Evolutionary conservation across 2,329 filamentous ascomycete genomes (phyloP).

Genomic region (Cladosporium sp.): DNA sequence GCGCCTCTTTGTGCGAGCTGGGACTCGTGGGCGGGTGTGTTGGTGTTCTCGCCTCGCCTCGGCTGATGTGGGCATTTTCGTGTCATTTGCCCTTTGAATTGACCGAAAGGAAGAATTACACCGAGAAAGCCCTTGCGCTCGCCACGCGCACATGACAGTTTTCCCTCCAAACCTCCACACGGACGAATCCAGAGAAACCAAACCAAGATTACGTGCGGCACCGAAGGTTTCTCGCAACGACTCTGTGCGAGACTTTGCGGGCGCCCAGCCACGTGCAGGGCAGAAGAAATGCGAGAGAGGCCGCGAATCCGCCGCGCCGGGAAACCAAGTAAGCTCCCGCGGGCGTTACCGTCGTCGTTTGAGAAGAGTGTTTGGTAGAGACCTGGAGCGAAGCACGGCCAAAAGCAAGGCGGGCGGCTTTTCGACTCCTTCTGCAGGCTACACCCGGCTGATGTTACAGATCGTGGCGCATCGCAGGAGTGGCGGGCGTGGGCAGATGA

Average conservation of each 20-base stretch:
- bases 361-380: slow-evolving; percentile 1
- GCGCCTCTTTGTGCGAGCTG: slow-evolving; percentile 4
- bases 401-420: not conserved
- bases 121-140: not conserved
- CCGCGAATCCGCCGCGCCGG: slow-evolving; percentile 14
- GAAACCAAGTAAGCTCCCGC: not conserved
- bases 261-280: slow-evolving; percentile 1
- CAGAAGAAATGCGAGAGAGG: slow-evolving; percentile 8
- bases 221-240: not conserved
- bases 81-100: slow-evolving; percentile 1
- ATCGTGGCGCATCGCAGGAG: not conserved
- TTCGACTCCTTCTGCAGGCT: slow-evolving; percentile 6
- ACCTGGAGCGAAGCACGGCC: not conserved
- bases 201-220: not conserved
- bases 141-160: not conserved
- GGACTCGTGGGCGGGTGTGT: not conserved
- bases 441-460: slow-evolving; percentile 9
- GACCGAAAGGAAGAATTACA: not conserved
- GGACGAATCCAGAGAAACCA: not conserved
- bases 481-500: slow-evolving; percentile 4
- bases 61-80: not conserved
- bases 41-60: slow-evolving; percentile 3
- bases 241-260: not conserved
- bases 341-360: not conserved
- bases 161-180: not conserved